Evolutionary conservation across 1,139 yeast species (phyloP).

Genomic region (Spencermartinsiella ligniputridi): DNA sequence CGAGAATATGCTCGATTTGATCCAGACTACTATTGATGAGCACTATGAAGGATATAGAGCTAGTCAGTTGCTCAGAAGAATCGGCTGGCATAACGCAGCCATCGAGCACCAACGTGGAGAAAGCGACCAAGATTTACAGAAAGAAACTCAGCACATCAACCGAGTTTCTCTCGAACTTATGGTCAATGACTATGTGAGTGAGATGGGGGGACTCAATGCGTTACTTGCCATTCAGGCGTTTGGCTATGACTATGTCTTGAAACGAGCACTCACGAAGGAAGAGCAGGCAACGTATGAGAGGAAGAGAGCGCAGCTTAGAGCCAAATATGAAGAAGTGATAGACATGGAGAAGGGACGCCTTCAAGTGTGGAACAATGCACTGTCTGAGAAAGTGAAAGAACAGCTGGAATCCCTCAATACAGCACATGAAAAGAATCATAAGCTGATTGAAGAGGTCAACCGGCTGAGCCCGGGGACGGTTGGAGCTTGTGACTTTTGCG

Average conservation of each 20-base stretch:
- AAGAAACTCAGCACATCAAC: slow-evolving; percentile 2
- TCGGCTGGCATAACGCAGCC: slow-evolving; percentile 40
- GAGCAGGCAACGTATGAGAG: background rate
- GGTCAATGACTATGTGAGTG: background rate
- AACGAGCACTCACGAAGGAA: slow-evolving; percentile 25
- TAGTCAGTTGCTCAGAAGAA: slow-evolving; percentile 61
- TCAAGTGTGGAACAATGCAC: slow-evolving; percentile 59
- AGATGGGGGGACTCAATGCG: slow-evolving; percentile 32
- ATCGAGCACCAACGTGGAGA: slow-evolving; percentile 32
- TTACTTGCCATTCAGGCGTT: slow-evolving; percentile 40
- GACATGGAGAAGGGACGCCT: slow-evolving; percentile 55
- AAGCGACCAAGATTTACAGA: slow-evolving; percentile 12
- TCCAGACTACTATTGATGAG: slow-evolving; percentile 72
- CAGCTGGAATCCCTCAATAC: slow-evolving; percentile 54
- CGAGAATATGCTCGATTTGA: slow-evolving; percentile 66
- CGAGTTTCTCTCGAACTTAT: slow-evolving; percentile 10
- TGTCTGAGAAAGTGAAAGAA: slow-evolving; percentile 51
- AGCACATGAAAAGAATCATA: slow-evolving; percentile 29
- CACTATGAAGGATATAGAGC: slow-evolving; percentile 81
- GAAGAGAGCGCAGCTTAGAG: slow-evolving; percentile 25
- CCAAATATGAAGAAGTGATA: slow-evolving; percentile 49
- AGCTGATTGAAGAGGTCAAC: background rate
- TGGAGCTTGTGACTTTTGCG: background rate
- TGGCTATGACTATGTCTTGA: slow-evolving; percentile 38
- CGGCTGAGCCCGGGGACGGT: background rate